These are phyloP conservation scores for Xylariaceae sp. DNA, from an alignment of 2,329 filamentous ascomycete genomes.

Conservation along the genomic window DNA sequence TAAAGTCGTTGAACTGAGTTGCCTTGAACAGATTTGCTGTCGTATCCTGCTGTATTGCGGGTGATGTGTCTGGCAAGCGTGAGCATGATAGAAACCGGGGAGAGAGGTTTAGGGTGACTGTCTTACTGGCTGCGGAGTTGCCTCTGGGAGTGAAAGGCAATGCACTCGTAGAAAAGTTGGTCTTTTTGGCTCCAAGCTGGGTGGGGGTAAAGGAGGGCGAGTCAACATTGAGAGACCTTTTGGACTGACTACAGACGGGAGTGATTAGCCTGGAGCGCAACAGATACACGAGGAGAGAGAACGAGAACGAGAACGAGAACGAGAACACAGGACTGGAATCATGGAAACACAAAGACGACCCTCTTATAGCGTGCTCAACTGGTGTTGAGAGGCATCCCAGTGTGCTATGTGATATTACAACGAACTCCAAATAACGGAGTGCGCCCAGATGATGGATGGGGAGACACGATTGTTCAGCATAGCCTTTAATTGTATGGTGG, in stretches of 20 bases:
- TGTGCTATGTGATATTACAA: too few species aligned
- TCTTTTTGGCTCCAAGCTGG: constrained; percentile 54
- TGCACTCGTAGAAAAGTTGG: constrained; percentile 82
- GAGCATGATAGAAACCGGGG: constrained; percentile 3
- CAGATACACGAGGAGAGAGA: too few species aligned
- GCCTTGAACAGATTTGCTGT: constrained; percentile 50
- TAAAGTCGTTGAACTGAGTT: constrained; percentile 54
- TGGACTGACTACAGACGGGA: constrained; percentile 43
- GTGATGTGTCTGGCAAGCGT: constrained; percentile 29
- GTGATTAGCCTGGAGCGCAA: background rate
- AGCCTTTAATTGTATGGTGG: too few species aligned
- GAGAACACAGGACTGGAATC: too few species aligned
- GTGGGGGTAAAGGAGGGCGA: constrained; percentile 90
- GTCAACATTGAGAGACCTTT: constrained; percentile 87
- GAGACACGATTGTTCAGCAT: too few species aligned
- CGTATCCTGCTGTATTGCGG: constrained; percentile 37
- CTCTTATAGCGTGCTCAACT: too few species aligned
- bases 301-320: background rate
- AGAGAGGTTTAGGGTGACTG: background rate
- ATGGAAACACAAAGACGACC: too few species aligned
- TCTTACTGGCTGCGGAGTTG: constrained; percentile 27
- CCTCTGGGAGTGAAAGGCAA: constrained; percentile 76
- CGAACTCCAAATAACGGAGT: too few species aligned
- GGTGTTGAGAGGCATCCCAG: too few species aligned
- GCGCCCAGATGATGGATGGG: too few species aligned